A percentile compares a stretch with the other conserved stretches of the same genome.
These are phyloP conservation scores for Datura wrightii DNA, from an alignment of 257 asterid species.

Conservation along the genomic window DNA sequence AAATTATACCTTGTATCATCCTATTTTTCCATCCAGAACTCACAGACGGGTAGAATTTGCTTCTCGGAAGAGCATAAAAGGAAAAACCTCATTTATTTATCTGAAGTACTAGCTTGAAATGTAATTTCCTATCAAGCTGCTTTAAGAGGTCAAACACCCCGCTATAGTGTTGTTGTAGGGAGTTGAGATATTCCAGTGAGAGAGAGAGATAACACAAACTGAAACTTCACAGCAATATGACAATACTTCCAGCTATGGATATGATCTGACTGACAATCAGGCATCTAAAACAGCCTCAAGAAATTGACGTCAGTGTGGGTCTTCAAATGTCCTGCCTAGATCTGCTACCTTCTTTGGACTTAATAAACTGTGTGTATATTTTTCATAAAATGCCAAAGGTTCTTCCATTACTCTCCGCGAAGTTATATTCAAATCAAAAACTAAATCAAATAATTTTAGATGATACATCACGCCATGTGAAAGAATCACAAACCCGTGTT, in stretches of 20 bases:
- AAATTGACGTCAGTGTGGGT: too few relatives aligned
- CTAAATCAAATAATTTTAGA: neutral
- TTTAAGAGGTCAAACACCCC: too few relatives aligned
- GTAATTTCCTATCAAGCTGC: too few relatives aligned
- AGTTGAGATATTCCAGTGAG: too few relatives aligned
- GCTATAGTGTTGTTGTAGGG: too few relatives aligned
- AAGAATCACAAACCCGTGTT: neutral
- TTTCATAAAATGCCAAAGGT: too few relatives aligned
- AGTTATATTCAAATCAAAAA: neutral
- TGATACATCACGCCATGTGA: neutral
- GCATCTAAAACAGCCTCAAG: neutral
- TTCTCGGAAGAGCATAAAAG: neutral
- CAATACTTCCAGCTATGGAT: neutral
- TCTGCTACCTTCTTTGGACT: too few relatives aligned
- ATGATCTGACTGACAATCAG: neutral
- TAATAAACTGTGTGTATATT: too few relatives aligned
- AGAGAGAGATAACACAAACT: too few relatives aligned
- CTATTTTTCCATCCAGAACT: neutral
- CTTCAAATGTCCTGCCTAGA: too few relatives aligned
- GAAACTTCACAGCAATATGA: neutral
- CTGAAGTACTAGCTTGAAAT: too few relatives aligned
- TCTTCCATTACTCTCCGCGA: neutral
- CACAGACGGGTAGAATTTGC: neutral
- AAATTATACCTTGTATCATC: neutral
- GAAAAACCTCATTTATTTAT: too few relatives aligned